Conservation (phyloP, 202 grass and related monocot species). For the Tripidium arundinaceum region DNA sequence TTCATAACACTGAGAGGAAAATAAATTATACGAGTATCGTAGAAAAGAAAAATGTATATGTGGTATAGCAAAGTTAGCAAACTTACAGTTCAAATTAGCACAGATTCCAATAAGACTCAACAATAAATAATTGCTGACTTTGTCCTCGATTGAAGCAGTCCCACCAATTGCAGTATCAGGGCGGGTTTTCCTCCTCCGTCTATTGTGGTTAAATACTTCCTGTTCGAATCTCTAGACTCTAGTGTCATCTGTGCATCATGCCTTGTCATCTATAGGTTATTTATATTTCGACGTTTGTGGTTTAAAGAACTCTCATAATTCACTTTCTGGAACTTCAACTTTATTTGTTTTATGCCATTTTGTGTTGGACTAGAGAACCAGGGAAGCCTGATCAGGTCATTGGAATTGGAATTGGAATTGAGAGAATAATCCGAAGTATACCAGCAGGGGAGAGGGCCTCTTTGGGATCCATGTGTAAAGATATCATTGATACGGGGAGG, state of each 20-base stretch:
- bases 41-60: conserved; percentile 8
- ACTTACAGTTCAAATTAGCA: conserved; percentile 79
- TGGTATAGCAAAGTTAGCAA: conserved; percentile 10
- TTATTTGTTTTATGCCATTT: not conserved
- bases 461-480: conserved; percentile 83
- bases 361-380: conserved; percentile 18
- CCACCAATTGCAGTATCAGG: conserved; percentile 60
- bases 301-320: not conserved
- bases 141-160: conserved; percentile 53
- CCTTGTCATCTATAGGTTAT: not conserved
- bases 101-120: conserved; percentile 85
- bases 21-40: conserved; percentile 1
- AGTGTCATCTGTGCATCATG: not conserved
- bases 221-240: not conserved
- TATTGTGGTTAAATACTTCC: not conserved
- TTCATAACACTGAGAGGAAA: not conserved
- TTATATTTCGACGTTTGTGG: not conserved
- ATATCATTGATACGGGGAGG: conserved; percentile 65
- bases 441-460: conserved; percentile 42
- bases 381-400: conserved; percentile 17
- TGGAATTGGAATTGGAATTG: too few species aligned
- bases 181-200: conserved; percentile 70
- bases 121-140: conserved; percentile 69
- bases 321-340: not conserved
- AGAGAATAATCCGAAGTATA: conserved; percentile 53